These are phyloP conservation scores for Neoscytalidium dimidiatum DNA, from an alignment of 2,329 filamentous ascomycete species.

Conservation along the genomic window DNA sequence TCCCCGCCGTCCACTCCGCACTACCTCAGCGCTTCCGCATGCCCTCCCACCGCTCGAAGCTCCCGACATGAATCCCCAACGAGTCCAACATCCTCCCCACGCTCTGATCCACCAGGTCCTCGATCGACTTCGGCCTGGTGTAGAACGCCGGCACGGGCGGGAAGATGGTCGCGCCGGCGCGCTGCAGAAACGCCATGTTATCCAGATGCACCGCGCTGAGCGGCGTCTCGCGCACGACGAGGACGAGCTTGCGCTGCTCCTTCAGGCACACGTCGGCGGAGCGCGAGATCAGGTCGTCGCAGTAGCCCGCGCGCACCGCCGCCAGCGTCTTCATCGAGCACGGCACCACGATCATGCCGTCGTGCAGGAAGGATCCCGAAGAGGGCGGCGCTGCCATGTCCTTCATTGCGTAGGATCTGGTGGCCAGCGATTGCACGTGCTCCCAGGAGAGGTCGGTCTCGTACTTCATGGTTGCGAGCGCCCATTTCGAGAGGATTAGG, in stretches of 20 bases:
- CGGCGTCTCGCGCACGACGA: conserved; percentile 49
- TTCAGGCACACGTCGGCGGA: conserved; percentile 52
- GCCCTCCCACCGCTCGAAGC: conserved; percentile 44
- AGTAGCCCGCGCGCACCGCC: conserved; percentile 43
- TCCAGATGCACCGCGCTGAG: conserved; percentile 50
- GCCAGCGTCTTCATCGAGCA: conserved; percentile 55
- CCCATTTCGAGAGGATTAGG: conserved; percentile 52
- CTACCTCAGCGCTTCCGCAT: conserved; percentile 14
- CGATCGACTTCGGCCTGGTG: conserved; percentile 21
- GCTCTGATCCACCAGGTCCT: conserved; percentile 40
- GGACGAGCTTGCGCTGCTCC: conserved; percentile 43
- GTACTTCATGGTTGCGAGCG: conserved; percentile 40
- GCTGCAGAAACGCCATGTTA: conserved; percentile 43
- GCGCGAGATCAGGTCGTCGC: conserved; percentile 49
- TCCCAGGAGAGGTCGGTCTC: conserved; percentile 18
- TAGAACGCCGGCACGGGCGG: conserved; percentile 25
- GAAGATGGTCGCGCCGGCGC: conserved; percentile 20
- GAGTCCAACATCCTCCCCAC: conserved; percentile 51
- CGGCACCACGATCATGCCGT: conserved; percentile 52
- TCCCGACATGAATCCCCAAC: conserved; percentile 44
- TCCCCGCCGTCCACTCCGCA: not conserved
- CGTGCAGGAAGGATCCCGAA: conserved; percentile 46
- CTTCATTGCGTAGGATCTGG: conserved; percentile 38
- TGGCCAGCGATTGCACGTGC: conserved; percentile 19
- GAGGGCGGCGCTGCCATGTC: conserved; percentile 51